Percentiles rank a stretch among this genome's conserved stretches.
These are phyloP conservation scores for Epichloe uncinata DNA, from an alignment of 2,329 filamentous ascomycete genomes.

Conservation along the genomic window DNA sequence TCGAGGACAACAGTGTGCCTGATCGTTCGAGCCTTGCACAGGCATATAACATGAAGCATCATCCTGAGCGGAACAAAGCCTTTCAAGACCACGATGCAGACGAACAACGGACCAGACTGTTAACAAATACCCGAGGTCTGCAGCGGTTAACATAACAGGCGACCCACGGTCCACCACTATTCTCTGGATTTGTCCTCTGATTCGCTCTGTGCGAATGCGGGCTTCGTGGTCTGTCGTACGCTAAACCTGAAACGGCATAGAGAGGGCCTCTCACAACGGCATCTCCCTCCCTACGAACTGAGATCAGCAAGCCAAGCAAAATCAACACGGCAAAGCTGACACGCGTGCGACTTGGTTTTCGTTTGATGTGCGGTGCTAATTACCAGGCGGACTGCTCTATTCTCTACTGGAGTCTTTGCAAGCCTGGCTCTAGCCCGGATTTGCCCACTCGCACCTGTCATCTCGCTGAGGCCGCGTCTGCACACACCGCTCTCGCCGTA, in stretches of 20 bases:
- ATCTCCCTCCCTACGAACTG: not conserved
- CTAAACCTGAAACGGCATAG: not conserved
- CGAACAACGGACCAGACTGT: not conserved
- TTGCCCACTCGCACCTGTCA: conserved; percentile 6
- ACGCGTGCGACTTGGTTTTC: not conserved
- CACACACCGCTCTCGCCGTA: not conserved
- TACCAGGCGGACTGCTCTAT: not conserved
- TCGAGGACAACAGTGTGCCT: no score
- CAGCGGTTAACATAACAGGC: not conserved
- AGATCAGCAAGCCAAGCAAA: conserved; percentile 1
- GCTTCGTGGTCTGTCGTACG: not conserved
- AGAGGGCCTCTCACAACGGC: not conserved
- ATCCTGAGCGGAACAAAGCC: no score
- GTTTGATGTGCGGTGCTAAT: not conserved
- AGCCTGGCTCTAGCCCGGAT: conserved; percentile 2
- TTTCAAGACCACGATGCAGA: not conserved
- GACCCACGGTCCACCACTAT: not conserved
- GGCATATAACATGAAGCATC: no score
- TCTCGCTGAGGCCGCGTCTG: not conserved
- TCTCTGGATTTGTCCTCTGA: not conserved
- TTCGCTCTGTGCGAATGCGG: not conserved
- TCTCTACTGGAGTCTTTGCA: not conserved
- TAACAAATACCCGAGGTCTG: not conserved
- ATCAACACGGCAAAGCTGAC: conserved; percentile 1
- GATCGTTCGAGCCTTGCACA: no score